These are phyloP conservation scores for Tribonema minus DNA, from an alignment of 108 stramenopile species.

Conservation along the genomic window DNA sequence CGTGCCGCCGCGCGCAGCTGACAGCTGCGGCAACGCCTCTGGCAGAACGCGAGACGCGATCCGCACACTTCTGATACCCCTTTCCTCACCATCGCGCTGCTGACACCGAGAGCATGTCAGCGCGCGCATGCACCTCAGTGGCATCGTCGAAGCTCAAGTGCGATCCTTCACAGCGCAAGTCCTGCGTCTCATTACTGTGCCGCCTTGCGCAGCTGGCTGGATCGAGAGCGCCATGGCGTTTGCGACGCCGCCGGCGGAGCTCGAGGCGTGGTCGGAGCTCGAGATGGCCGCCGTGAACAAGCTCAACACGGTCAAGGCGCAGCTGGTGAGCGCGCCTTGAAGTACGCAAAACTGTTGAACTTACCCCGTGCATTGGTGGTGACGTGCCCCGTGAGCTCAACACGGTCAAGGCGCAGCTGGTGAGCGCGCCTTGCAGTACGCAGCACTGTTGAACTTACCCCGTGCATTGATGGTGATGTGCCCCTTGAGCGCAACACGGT, in stretches of 20 bases:
- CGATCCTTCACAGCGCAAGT: background rate
- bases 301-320: conserved; percentile 9
- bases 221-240: conserved; percentile 8
- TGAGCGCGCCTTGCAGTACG: too few species aligned
- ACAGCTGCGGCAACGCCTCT: too few species aligned
- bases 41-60: too few species aligned
- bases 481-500: conserved; percentile 15
- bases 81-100: too few species aligned
- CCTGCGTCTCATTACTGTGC: background rate
- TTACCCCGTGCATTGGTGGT: too few species aligned
- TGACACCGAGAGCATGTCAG: too few species aligned
- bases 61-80: too few species aligned
- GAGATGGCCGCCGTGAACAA: conserved; percentile 26
- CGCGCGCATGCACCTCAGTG: background rate
- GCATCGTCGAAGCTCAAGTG: background rate
- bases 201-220: conserved; percentile 8
- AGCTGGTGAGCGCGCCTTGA: conserved; percentile 3
- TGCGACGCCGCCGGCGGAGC: conserved; percentile 10
- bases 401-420: conserved; percentile 4
- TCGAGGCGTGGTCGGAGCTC: conserved; percentile 21
- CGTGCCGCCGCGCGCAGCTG: background rate
- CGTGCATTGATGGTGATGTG: too few species aligned
- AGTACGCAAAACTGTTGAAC: too few species aligned
- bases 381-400: too few species aligned
- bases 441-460: too few species aligned